These are phyloP conservation scores for Tulasnella sp. DNA, from an alignment of 768 basidiomycete genomes.

Conservation along the genomic window DNA sequence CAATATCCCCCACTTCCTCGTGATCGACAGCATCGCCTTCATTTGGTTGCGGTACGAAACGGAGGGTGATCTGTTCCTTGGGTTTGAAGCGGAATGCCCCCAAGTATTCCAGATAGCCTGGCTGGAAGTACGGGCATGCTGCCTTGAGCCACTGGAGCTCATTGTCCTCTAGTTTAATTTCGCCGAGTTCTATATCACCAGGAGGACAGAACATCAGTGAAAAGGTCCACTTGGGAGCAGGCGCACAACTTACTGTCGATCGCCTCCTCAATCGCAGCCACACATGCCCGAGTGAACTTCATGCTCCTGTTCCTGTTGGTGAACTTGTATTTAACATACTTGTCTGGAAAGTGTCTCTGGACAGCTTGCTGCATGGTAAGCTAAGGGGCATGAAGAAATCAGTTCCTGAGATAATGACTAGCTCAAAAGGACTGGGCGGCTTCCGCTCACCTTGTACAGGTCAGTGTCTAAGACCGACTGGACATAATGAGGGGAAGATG, in stretches of 20 bases:
- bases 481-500: conserved; percentile 1
- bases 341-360: conserved; percentile 59
- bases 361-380: conserved; percentile 96
- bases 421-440: conserved; percentile 4
- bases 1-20: conserved; percentile 41
- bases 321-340: conserved; percentile 63
- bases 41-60: conserved; percentile 50
- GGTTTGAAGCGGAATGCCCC: conserved; percentile 57
- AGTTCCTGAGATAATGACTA: no score
- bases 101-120: conserved; percentile 69
- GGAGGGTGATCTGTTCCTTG: conserved; percentile 48
- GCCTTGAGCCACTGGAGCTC: conserved; percentile 58
- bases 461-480: conserved; percentile 81
- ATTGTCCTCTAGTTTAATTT: conserved; percentile 42
- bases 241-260: conserved; percentile 39
- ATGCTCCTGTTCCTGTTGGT: conserved; percentile 60
- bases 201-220: not conserved
- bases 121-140: conserved; percentile 63
- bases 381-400: no score
- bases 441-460: conserved; percentile 82
- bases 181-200: conserved; percentile 49
- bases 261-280: conserved; percentile 45
- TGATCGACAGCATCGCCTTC: conserved; percentile 21
- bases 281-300: conserved; percentile 53
- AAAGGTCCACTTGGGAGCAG: not conserved